Conservation (phyloP, 495 filamentous ascomycete species). For the Mytilinidion resinicola region DNA sequence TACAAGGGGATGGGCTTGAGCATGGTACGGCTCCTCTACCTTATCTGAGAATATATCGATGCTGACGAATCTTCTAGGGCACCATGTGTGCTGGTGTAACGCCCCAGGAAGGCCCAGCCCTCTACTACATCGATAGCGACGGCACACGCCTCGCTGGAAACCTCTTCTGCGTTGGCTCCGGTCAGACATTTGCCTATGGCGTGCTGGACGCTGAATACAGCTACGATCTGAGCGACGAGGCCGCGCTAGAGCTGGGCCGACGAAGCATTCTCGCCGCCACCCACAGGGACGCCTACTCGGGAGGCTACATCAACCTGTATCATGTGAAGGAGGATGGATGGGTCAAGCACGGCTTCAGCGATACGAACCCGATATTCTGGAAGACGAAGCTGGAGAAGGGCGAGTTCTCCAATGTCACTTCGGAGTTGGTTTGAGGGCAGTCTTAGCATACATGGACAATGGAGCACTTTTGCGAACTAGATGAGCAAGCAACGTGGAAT, state of each 20-base stretch:
- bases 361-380: constrained; percentile 73
- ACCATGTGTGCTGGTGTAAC: constrained; percentile 99
- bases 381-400: constrained; percentile 96
- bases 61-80: constrained; percentile 40
- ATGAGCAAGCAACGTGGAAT: neutral
- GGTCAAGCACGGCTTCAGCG: constrained; percentile 94
- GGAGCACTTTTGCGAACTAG: too few relatives aligned
- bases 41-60: neutral
- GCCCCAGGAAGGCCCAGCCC: constrained; percentile 87
- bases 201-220: constrained; percentile 92
- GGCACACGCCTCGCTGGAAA: constrained; percentile 89
- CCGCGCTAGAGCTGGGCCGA: constrained; percentile 83
- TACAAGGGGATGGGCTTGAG: constrained; percentile 97
- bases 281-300: constrained; percentile 94
- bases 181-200: constrained; percentile 98
- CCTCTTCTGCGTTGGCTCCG: constrained; percentile 95
- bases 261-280: constrained; percentile 94
- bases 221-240: constrained; percentile 78
- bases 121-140: constrained; percentile 99
- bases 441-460: too few relatives aligned
- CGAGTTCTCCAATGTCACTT: constrained; percentile 95
- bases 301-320: constrained; percentile 97
- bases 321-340: constrained; percentile 98
- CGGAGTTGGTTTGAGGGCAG: constrained; percentile 49
- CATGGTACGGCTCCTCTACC: constrained; percentile 48